Percentiles rank a stretch among this genome's conserved stretches.
Conservation (phyloP, 202 grass and related monocot species). For the Setaria italica region DNA sequence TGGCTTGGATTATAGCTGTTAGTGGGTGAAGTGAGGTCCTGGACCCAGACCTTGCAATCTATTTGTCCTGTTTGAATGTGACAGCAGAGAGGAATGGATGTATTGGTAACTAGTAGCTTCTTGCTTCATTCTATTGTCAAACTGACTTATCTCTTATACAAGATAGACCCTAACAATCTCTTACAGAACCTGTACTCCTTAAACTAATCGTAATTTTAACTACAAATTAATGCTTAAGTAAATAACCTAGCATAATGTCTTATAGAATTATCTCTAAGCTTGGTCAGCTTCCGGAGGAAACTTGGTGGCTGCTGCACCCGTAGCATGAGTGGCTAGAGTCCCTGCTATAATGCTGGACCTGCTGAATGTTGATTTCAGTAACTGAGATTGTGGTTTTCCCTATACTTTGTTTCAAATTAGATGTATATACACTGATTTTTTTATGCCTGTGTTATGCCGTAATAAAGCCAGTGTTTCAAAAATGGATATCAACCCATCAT, state of each 20-base stretch:
- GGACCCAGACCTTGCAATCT: neutral
- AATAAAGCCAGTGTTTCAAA: slow-evolving; percentile 1
- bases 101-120: neutral
- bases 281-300: neutral
- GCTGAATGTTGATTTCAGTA: neutral
- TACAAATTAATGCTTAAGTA: neutral
- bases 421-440: neutral
- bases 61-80: neutral
- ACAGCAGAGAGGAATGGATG: neutral
- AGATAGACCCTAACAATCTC: neutral
- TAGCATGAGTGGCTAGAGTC: neutral
- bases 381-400: neutral
- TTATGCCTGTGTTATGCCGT: neutral
- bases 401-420: neutral
- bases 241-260: slow-evolving; percentile 1
- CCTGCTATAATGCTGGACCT: neutral
- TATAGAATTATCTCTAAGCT: neutral
- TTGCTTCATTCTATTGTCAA: slow-evolving; percentile 2
- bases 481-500: neutral
- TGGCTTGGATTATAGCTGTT: neutral
- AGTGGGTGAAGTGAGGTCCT: neutral
- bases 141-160: neutral
- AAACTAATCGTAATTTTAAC: neutral
- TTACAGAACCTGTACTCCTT: neutral
- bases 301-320: too few species aligned